Conservation (phyloP, 192 early-diverging fungal species). For the Allomyces javanicus region DNA sequence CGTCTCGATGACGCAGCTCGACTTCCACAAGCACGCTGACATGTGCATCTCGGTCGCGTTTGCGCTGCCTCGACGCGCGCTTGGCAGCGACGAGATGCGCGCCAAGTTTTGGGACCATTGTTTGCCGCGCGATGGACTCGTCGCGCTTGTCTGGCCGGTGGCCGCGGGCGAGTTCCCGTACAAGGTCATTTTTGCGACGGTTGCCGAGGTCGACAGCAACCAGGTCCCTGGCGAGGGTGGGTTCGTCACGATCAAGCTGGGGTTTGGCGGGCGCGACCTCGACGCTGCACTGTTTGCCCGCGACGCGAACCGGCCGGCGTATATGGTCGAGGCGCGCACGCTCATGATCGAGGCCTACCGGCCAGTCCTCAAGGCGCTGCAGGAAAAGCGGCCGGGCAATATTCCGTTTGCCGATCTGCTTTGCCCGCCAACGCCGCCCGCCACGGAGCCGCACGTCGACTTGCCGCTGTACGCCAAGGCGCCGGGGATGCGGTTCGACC, state of each 20-base stretch:
- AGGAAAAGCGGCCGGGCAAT: conserved; percentile 6
- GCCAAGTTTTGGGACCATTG: no score
- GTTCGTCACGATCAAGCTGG: no score
- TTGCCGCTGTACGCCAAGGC: conserved; percentile 4
- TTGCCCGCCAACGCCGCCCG: conserved; percentile 5
- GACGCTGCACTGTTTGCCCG: no score
- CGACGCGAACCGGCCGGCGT: conserved; percentile 10
- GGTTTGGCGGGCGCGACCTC: no score
- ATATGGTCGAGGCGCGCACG: conserved; percentile 9
- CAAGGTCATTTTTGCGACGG: background rate
- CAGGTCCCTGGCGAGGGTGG: no score
- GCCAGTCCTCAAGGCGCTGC: conserved; percentile 9
- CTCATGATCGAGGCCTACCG: conserved; percentile 15
- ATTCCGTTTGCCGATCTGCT: conserved; percentile 8
- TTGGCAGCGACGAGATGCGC: no score
- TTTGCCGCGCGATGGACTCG: background rate
- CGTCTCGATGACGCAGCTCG: no score
- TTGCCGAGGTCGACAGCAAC: no score
- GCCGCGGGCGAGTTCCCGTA: background rate
- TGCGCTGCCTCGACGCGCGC: no score
- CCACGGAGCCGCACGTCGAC: background rate
- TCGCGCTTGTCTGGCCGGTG: background rate
- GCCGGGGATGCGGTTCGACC: conserved; percentile 8
- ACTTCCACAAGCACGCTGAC: no score
- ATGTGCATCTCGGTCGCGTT: no score